A percentile compares a stretch with the other conserved stretches of the same genome.
These are phyloP conservation scores for Russula sp. DNA, from an alignment of 768 basidiomycete species.

Conservation along the genomic window DNA sequence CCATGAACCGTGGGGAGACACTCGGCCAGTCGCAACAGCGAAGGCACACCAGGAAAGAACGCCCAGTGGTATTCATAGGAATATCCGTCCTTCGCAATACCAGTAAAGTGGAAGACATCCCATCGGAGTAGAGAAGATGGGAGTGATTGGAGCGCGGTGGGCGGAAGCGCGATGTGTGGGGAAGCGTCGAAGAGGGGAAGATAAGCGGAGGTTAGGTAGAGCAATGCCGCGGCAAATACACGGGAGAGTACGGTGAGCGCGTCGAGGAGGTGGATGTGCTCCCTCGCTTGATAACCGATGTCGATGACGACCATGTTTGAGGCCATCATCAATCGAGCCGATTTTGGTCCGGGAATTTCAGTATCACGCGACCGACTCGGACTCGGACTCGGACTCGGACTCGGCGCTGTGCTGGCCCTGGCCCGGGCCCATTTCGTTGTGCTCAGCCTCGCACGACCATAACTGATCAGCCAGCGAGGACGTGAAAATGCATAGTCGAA, in stretches of 20 bases:
- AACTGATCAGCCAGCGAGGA: too few relatives aligned
- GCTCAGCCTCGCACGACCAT: too few relatives aligned
- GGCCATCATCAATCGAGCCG: too few relatives aligned
- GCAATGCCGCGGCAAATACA: neutral
- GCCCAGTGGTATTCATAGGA: constrained; percentile 81
- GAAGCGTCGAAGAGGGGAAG: constrained; percentile 23
- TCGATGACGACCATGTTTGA: neutral
- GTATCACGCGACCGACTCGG: neutral
- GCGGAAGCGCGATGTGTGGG: constrained; percentile 5
- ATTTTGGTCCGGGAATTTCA: neutral
- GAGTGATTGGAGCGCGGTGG: constrained; percentile 8
- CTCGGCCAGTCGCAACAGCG: constrained; percentile 39
- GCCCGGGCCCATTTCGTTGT: too few relatives aligned
- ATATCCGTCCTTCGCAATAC: constrained; percentile 56
- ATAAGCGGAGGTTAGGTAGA: constrained; percentile 13
- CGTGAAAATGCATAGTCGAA: neutral
- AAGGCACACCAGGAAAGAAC: constrained; percentile 69
- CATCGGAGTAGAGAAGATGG: constrained; percentile 56
- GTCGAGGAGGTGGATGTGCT: constrained; percentile 19
- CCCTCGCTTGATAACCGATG: neutral
- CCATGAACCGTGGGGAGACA: neutral
- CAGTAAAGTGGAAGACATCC: constrained; percentile 81
- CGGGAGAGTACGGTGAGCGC: constrained; percentile 16
- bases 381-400: too few relatives aligned
- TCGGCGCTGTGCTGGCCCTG: too few relatives aligned